phyloP scores from a whole-genome alignment of 1,284 basidiomycete species.

The Tranzscheliella williamsii region DNA sequence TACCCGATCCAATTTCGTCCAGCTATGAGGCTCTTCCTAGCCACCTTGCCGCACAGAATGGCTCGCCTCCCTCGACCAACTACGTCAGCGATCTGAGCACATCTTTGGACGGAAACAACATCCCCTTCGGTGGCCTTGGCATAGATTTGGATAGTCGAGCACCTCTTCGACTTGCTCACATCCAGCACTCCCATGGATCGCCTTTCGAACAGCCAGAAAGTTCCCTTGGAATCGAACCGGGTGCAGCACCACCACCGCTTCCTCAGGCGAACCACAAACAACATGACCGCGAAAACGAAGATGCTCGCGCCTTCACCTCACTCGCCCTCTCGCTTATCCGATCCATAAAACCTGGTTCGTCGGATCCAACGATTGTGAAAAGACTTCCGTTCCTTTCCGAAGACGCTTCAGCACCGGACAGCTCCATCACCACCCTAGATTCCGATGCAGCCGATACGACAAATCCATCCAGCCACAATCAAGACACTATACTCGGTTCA shows the following conservation, averaged over 20 bases:
- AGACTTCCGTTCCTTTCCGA: slow-evolving; percentile 18
- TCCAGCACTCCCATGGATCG: neutral
- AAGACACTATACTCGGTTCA: slow-evolving; percentile 11
- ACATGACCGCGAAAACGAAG: slow-evolving; percentile 18
- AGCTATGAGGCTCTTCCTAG: slow-evolving; percentile 8
- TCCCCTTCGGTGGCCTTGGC: slow-evolving; percentile 30
- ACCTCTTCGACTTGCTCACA: slow-evolving; percentile 2
- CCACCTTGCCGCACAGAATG: slow-evolving; percentile 19
- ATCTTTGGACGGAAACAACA: neutral
- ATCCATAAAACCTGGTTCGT: slow-evolving; percentile 19
- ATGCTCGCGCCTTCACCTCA: slow-evolving; percentile 28
- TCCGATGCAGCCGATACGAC: neutral
- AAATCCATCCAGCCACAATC: neutral
- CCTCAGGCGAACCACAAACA: neutral
- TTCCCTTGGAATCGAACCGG: neutral
- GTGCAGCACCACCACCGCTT: neutral
- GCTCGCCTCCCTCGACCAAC: slow-evolving; percentile 38
- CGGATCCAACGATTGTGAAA: slow-evolving; percentile 14
- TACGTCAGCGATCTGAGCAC: slow-evolving; percentile 25
- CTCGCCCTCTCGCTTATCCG: slow-evolving; percentile 29
- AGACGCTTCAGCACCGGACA: neutral
- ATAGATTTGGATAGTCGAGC: slow-evolving; percentile 31
- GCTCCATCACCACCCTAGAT: neutral
- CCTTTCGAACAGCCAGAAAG: slow-evolving; percentile 5
- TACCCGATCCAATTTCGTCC: neutral